Evolutionary conservation across 768 basidiomycete species (phyloP).

Genomic region (Amanita pallidorosea): DNA sequence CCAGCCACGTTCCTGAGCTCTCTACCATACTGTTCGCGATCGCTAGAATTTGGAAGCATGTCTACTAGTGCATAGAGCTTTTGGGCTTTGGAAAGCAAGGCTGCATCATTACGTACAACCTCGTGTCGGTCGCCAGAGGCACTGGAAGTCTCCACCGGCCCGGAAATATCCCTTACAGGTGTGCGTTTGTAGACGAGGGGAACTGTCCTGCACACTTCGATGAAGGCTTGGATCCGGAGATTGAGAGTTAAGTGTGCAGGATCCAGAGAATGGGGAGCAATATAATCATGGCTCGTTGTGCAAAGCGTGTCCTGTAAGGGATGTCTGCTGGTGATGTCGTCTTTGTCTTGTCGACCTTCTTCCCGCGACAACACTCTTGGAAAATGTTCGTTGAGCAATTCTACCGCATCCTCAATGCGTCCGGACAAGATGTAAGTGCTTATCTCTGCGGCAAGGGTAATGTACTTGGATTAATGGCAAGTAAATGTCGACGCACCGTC

Average conservation of each 20-base stretch:
- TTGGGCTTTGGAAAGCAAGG: conserved; percentile 46
- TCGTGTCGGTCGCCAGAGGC: conserved; percentile 6
- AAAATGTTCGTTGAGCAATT: conserved; percentile 59
- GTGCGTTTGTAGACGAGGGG: conserved; percentile 40
- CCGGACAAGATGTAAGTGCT: conserved; percentile 62
- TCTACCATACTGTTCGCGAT: conserved; percentile 49
- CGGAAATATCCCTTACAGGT: conserved; percentile 7
- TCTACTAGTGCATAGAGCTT: conserved; percentile 58
- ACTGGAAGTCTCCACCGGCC: conserved; percentile 6
- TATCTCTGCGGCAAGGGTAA: conserved; percentile 41
- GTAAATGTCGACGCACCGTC: neutral
- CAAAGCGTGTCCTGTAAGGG: conserved; percentile 7
- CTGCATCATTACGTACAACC: conserved; percentile 14
- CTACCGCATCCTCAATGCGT: conserved; percentile 59
- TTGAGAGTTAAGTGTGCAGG: conserved; percentile 76
- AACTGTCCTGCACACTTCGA: conserved; percentile 71
- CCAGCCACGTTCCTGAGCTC: conserved; percentile 71
- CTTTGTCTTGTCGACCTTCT: neutral
- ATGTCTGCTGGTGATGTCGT: neutral
- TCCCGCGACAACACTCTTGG: conserved; percentile 46
- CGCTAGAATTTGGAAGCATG: conserved; percentile 40
- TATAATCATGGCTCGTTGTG: conserved; percentile 1
- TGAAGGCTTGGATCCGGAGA: conserved; percentile 79
- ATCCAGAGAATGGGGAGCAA: conserved; percentile 35
- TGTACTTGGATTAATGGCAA: neutral